phyloP scores from a whole-genome alignment of 805 yeast species.

The Brettanomyces sp. region DNA sequence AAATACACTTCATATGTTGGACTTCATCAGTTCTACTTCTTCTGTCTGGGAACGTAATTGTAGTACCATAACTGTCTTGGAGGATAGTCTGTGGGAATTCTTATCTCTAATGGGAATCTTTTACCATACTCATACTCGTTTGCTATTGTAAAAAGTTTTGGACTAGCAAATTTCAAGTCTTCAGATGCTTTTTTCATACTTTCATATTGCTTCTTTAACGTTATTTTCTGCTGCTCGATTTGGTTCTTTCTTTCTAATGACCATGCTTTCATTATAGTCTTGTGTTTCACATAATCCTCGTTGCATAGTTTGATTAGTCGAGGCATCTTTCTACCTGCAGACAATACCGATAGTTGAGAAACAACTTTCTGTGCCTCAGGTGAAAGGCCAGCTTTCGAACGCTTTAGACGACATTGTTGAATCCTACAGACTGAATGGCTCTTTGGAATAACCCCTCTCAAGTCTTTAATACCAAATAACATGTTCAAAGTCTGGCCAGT shows the following conservation, averaged over 20 bases:
- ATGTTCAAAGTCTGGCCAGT: background rate
- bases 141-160: slow-evolving; percentile 54
- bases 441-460: background rate
- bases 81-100: slow-evolving; percentile 87
- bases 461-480: background rate
- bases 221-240: slow-evolving; percentile 31
- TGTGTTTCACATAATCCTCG: slow-evolving; percentile 82
- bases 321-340: slow-evolving; percentile 87
- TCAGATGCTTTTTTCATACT: slow-evolving; percentile 65
- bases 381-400: slow-evolving; percentile 21
- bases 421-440: background rate
- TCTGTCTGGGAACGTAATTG: slow-evolving; percentile 28
- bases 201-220: slow-evolving; percentile 50
- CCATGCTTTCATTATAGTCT: slow-evolving; percentile 81
- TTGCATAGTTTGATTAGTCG: slow-evolving; percentile 60
- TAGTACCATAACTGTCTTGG: slow-evolving; percentile 74
- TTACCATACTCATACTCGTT: slow-evolving; percentile 43
- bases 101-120: slow-evolving; percentile 73
- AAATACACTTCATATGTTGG: background rate
- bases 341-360: slow-evolving; percentile 65
- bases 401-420: slow-evolving; percentile 10
- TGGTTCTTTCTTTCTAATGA: slow-evolving; percentile 44
- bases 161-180: slow-evolving; percentile 44
- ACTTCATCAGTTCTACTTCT: background rate
- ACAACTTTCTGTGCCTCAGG: slow-evolving; percentile 23